phyloP scores from a whole-genome alignment of 2,329 filamentous ascomycete genomes.

The Zasmidium angulare region DNA sequence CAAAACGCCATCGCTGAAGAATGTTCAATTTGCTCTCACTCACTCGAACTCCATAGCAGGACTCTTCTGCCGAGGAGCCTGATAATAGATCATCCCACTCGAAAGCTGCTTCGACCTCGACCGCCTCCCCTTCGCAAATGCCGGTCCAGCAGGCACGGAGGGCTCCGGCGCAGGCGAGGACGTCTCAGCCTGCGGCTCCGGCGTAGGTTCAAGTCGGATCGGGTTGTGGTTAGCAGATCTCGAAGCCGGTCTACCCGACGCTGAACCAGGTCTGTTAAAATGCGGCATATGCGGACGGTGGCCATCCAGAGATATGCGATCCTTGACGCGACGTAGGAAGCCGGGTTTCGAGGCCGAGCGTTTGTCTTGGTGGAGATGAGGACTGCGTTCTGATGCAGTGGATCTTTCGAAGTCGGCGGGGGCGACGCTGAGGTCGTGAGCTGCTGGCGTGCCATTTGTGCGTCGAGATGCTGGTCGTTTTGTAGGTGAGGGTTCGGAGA shows the following conservation, averaged over 20 bases:
- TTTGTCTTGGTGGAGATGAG: not conserved
- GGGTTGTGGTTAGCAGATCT: not conserved
- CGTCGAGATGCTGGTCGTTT: not conserved
- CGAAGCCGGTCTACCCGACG: not conserved
- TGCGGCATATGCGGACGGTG: not conserved
- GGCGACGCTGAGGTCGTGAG: conserved; percentile 17
- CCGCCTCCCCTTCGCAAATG: conserved; percentile 8
- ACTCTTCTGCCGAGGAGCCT: conserved; percentile 16
- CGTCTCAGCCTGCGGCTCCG: not conserved
- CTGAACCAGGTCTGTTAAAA: conserved; percentile 4
- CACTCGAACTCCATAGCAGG: not conserved
- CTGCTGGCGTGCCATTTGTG: conserved; percentile 2
- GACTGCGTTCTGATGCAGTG: not conserved
- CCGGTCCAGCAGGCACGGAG: not conserved
- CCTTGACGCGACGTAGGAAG: conserved; percentile 3
- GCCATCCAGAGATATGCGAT: conserved; percentile 9
- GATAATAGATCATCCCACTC: conserved; percentile 27
- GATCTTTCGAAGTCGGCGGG: conserved; percentile 7
- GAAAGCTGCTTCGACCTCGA: conserved; percentile 22
- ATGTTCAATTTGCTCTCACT: not conserved
- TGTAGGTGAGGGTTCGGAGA: conserved; percentile 2
- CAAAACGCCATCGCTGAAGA: not conserved
- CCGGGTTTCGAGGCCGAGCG: not conserved
- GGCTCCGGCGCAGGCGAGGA: not conserved
- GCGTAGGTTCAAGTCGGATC: not conserved